A percentile compares a stretch with the other conserved stretches of the same genome.
Conservation (phyloP, 2,329 filamentous ascomycete species). For the Daldinia eschscholtzii region DNA sequence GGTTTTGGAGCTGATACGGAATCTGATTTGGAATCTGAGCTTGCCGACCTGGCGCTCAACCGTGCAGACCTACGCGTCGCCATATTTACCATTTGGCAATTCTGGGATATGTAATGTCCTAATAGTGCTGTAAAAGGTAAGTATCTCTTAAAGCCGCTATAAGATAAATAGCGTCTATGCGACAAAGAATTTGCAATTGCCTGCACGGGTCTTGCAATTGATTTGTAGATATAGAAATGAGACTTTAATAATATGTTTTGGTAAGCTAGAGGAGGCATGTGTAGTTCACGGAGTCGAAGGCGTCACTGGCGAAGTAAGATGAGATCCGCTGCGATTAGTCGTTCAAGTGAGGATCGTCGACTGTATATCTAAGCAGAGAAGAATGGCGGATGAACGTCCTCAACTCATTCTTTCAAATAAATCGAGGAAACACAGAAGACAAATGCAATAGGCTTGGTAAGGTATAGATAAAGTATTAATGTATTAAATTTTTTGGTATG, state of each 20-base stretch:
- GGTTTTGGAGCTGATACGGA: slow-evolving; percentile 29
- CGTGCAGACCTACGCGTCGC: slow-evolving; percentile 51
- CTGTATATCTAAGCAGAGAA: background rate
- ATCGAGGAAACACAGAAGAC: background rate
- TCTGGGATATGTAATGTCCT: background rate
- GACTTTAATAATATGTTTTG: slow-evolving; percentile 5
- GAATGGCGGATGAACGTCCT: background rate
- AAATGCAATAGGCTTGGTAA: background rate
- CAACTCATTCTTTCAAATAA: background rate
- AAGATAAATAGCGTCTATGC: slow-evolving; percentile 7
- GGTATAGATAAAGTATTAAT: background rate
- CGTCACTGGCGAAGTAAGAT: slow-evolving; percentile 5
- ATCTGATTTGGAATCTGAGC: slow-evolving; percentile 34
- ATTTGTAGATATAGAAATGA: slow-evolving; percentile 1
- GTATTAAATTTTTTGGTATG: background rate
- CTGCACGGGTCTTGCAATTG: background rate
- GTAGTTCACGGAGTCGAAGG: background rate
- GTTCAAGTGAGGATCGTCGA: slow-evolving; percentile 33
- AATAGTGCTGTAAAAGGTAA: slow-evolving; percentile 8
- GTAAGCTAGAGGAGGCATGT: slow-evolving; percentile 20
- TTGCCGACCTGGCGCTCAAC: slow-evolving; percentile 47
- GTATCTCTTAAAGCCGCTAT: background rate
- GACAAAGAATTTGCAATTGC: background rate
- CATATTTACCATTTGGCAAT: slow-evolving; percentile 46
- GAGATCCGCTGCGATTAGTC: background rate